Percentiles rank a stretch among this genome's conserved stretches.
These are phyloP conservation scores for Syzygium jambos DNA, from an alignment of 345 rosid species.

Conservation along the genomic window DNA sequence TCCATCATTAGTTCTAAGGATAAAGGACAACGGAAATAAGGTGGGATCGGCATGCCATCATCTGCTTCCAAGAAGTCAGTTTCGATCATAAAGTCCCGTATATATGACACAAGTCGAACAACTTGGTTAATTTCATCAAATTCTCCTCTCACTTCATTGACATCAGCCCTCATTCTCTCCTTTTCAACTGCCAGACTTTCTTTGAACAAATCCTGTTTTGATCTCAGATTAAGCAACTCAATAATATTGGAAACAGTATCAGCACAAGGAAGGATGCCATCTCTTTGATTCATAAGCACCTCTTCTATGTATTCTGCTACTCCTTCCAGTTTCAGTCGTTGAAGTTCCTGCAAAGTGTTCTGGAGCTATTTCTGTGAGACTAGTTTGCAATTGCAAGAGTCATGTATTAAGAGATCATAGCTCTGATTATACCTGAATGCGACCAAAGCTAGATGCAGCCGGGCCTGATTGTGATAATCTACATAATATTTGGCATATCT, in stretches of 20 bases:
- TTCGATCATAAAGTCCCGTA: slow-evolving; percentile 62
- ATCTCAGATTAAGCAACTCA: slow-evolving; percentile 45
- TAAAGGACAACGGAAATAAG: slow-evolving; percentile 79
- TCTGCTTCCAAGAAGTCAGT: slow-evolving; percentile 42
- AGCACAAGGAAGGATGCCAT: slow-evolving; percentile 34
- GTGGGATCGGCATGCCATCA: slow-evolving; percentile 54
- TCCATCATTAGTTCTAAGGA: slow-evolving; percentile 87
- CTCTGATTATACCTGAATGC: slow-evolving; percentile 46
- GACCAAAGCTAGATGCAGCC: slow-evolving; percentile 30
- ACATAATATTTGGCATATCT: slow-evolving; percentile 44
- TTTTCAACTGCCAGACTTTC: slow-evolving; percentile 82
- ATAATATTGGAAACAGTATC: slow-evolving; percentile 40
- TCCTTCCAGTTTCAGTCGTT: slow-evolving; percentile 38
- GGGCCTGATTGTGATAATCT: slow-evolving; percentile 38
- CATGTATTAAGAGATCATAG: background rate
- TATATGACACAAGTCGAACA: slow-evolving; percentile 45
- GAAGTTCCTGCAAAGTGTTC: slow-evolving; percentile 60
- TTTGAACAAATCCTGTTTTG: slow-evolving; percentile 60
- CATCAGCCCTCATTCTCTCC: slow-evolving; percentile 43
- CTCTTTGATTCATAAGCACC: slow-evolving; percentile 37
- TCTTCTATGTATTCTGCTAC: slow-evolving; percentile 35
- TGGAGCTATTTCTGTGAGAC: slow-evolving; percentile 24
- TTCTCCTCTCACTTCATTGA: slow-evolving; percentile 22
- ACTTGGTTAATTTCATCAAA: slow-evolving; percentile 32
- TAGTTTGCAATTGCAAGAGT: slow-evolving; percentile 5